Base-by-base conservation (phyloP, 345 rosid genomes). In the Eutrema japonicum region DNA sequence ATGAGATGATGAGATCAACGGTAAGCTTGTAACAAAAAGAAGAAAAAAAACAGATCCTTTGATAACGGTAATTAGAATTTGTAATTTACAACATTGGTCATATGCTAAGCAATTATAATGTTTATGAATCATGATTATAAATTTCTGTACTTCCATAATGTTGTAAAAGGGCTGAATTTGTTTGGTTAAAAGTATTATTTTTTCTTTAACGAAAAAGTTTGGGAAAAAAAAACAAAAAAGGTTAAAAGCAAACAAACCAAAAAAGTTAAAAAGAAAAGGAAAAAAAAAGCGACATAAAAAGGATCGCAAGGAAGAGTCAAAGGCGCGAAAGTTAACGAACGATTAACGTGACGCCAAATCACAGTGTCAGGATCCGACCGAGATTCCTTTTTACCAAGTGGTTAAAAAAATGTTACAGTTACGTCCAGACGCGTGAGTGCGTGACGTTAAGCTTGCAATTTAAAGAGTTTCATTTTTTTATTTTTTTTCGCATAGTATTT, bases 101-200 rank as follows among this genome's bases (percentile, higher is more conserved):
- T 77, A 70, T 77, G 80, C 63, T 65, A 64, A 77, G 71, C 72
- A 65, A 77, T 71, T 50, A 77, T 77, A 71, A 77, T 77, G 76
- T 71, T 77, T 57, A 6, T 6, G 37, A 47, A 26, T 49, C 76
- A 77, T 77, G 60, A 76, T 76, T 55, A 55, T 22, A 18, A 76
- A 14, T 10, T 56, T 26, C 54, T 70, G 59, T 62, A 7, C 46
- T 70, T 54, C 47, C 53, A 69, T 76, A 53, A 45, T 63, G 30
- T 56, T 70, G 71, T 76, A 55, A 70, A 32, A 45, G 11, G 75
- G 51, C 7, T 68, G 32, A 9, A 10, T 16, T 55, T 54, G 26
- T 8, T 54, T 55, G 32, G 52, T 42, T 61, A 51, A 61, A 47
- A 8, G 35, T 32, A 4, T 32, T 52, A 10, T 48, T 43, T 12